Percentiles rank a stretch among this genome's conserved stretches.
These are phyloP conservation scores for Nicotiana tomentosiformis DNA, from an alignment of 257 asterid genomes.

Conservation along the genomic window DNA sequence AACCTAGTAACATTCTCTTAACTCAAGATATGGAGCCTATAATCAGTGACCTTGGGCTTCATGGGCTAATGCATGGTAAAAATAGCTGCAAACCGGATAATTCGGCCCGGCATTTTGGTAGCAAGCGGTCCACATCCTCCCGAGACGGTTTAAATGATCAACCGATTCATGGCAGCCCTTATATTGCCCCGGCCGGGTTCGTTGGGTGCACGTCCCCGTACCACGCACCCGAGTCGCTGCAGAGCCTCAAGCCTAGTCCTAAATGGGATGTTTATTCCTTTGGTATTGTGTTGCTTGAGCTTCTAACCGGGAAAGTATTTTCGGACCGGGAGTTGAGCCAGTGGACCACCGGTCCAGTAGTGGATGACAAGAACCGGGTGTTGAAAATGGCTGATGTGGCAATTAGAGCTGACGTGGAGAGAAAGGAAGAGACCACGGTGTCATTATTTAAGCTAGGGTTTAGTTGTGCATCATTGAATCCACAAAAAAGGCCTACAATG, in stretches of 20 bases:
- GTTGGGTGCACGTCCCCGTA: slow-evolving; percentile 76
- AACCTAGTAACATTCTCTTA: slow-evolving; percentile 86
- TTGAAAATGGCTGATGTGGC: slow-evolving; percentile 67
- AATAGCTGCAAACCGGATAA: slow-evolving; percentile 31
- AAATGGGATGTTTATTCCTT: slow-evolving; percentile 96
- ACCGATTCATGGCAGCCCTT: slow-evolving; percentile 34
- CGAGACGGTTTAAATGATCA: slow-evolving; percentile 23
- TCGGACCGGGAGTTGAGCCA: slow-evolving; percentile 67
- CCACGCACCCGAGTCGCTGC: slow-evolving; percentile 86
- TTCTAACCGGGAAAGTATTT: slow-evolving; percentile 72
- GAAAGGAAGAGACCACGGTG: slow-evolving; percentile 49
- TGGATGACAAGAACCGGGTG: slow-evolving; percentile 42
- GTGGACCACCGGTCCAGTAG: slow-evolving; percentile 38
- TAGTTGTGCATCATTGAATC: slow-evolving; percentile 76
- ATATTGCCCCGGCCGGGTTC: slow-evolving; percentile 29
- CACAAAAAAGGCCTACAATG: slow-evolving; percentile 87
- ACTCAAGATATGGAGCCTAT: slow-evolving; percentile 78
- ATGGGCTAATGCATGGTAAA: slow-evolving; percentile 54
- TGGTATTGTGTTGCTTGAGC: slow-evolving; percentile 71
- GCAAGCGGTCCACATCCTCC: slow-evolving; percentile 34
- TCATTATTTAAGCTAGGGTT: slow-evolving; percentile 81
- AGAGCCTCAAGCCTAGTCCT: slow-evolving; percentile 58
- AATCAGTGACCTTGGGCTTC: slow-evolving; percentile 73
- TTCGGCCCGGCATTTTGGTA: slow-evolving; percentile 60
- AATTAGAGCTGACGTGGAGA: slow-evolving; percentile 54